Percentiles rank a stretch among this genome's conserved stretches.
Evolutionary conservation across 208 protist species (phyloP).

Genomic region (Vickermania ingenoplastis): DNA sequence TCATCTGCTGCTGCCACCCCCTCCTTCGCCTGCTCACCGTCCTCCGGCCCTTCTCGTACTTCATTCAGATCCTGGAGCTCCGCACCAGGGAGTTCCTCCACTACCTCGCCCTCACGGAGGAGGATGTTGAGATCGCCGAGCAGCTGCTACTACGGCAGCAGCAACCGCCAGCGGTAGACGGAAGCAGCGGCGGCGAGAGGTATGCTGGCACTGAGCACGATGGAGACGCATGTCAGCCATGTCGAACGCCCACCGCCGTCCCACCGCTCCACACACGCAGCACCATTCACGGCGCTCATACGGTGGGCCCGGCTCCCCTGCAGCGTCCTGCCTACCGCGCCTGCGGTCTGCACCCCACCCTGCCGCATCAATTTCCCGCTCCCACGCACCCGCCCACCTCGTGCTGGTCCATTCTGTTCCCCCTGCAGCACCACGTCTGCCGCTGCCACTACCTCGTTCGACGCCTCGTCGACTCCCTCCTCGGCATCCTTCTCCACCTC

Average conservation of each 20-base stretch:
- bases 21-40: constrained; percentile 13
- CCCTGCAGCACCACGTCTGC: constrained; percentile 28
- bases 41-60: constrained; percentile 24
- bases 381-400: background rate
- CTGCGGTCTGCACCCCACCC: background rate
- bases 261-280: background rate
- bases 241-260: background rate
- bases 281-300: background rate
- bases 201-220: background rate
- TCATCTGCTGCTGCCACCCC: background rate
- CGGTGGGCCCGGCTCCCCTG: background rate
- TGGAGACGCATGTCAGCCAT: too few relatives aligned
- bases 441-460: constrained; percentile 43
- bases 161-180: background rate
- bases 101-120: constrained; percentile 25
- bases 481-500: constrained; percentile 41
- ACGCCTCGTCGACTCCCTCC: constrained; percentile 50
- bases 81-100: constrained; percentile 52
- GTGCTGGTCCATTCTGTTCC: constrained; percentile 18
- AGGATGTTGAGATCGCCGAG: background rate
- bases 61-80: constrained; percentile 27
- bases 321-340: background rate
- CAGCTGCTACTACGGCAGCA: too few relatives aligned
- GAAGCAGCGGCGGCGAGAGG: background rate
- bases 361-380: background rate